A percentile compares a stretch with the other conserved stretches of the same genome.
Conservation (phyloP, 2,329 filamentous ascomycete species). For the Fusarium sp. region DNA sequence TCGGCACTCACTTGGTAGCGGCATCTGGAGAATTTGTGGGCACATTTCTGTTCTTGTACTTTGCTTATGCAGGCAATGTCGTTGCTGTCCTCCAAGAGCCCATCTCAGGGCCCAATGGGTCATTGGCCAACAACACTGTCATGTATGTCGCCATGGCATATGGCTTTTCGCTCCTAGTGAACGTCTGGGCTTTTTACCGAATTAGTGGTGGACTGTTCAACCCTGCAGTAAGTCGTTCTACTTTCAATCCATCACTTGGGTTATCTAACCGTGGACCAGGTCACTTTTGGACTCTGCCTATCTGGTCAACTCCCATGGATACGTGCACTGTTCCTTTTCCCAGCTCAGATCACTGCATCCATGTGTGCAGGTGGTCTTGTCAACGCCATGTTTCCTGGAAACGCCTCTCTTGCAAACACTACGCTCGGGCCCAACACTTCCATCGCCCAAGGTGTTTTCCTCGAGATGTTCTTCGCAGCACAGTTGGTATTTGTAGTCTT, state of each 20-base stretch:
- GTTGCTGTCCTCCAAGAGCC: conserved; percentile 33
- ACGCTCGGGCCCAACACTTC: conserved; percentile 60
- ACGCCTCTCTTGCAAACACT: conserved; percentile 62
- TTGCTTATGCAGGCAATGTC: conserved; percentile 41
- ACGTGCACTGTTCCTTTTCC: conserved; percentile 55
- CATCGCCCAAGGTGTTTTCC: conserved; percentile 67
- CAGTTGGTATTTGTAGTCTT: conserved; percentile 70
- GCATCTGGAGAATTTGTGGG: conserved; percentile 38
- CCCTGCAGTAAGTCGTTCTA: conserved; percentile 37
- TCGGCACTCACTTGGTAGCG: conserved; percentile 36
- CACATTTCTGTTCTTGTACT: conserved; percentile 41
- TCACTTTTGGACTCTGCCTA: conserved; percentile 38
- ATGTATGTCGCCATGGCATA: conserved; percentile 39
- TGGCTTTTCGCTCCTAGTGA: conserved; percentile 56
- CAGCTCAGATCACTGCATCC: conserved; percentile 65
- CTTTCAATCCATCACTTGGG: fast-evolving
- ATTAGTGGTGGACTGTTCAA: conserved; percentile 61
- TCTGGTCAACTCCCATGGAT: conserved; percentile 34
- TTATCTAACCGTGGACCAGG: conserved; percentile 3
- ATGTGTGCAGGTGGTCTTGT: conserved; percentile 68
- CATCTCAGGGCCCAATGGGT: conserved; percentile 7
- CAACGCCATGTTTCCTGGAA: conserved; percentile 64
- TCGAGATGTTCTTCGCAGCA: conserved; percentile 72
- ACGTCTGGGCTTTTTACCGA: conserved; percentile 65
- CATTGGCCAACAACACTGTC: conserved; percentile 26